These are phyloP conservation scores for Backusella macrospora DNA, from an alignment of 192 early-diverging fungal species.

Conservation along the genomic window DNA sequence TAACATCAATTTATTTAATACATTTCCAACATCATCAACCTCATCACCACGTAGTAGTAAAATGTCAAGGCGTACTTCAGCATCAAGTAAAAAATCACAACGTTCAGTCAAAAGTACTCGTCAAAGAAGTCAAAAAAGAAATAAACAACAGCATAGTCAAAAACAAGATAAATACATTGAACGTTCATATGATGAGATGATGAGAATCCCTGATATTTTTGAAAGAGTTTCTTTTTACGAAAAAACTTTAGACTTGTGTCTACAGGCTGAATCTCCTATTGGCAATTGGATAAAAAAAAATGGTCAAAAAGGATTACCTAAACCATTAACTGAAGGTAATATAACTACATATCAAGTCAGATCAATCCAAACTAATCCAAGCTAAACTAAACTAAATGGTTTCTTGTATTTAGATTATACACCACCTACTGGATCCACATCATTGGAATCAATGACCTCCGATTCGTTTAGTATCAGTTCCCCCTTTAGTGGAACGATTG, in stretches of 20 bases:
- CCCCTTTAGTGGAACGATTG: conserved; percentile 23
- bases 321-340: conserved; percentile 20
- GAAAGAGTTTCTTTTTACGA: conserved; percentile 35
- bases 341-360: neutral
- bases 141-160: neutral
- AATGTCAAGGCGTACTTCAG: conserved; percentile 11
- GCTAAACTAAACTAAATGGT: neutral
- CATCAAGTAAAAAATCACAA: conserved; percentile 21
- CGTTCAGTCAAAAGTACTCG: neutral
- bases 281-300: conserved; percentile 14
- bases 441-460: neutral
- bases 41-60: neutral
- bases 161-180: conserved; percentile 9
- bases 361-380: too few species aligned
- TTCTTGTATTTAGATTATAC: conserved; percentile 4
- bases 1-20: neutral
- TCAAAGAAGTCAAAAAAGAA: neutral
- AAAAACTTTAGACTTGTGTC: conserved; percentile 27
- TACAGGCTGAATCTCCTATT: conserved; percentile 20
- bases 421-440: neutral
- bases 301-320: conserved; percentile 20
- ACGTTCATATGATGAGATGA: conserved; percentile 34
- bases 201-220: conserved; percentile 29
- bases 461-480: conserved; percentile 1
- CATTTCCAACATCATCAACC: neutral